Evolutionary conservation across 2,329 filamentous ascomycete genomes (phyloP), one percentile per base, ranked within the genome.

Genomic region (Arthrobotrys megalospora): DNA sequence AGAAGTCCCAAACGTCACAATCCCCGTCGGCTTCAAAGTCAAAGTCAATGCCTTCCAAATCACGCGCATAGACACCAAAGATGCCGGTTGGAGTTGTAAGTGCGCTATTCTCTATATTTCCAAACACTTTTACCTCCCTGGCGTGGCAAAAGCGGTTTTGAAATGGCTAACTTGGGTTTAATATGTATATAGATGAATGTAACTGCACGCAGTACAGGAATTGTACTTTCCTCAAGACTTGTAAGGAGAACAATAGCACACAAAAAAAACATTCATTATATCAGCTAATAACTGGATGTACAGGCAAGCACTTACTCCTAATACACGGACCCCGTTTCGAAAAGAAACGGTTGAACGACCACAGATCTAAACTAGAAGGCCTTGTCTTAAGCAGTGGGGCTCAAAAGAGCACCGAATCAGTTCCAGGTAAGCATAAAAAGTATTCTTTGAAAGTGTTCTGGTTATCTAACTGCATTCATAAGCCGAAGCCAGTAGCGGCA

Each of bases 281-380:
- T 19, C 3, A 52, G 11, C n/a, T 47, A 19, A 62, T 7, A 43
- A 34, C 50, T 6, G 14, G n/a, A 14, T 16, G 11, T 28, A 16
- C 8, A 77, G 73, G 73, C 50, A 77, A 77, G 28, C 73, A 77
- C 36, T 36, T 77, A 7, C 69, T 77, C 32, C 50, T 77, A 6
- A 6, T 77, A 7, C 71, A 77, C 19, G 73, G 73, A 11, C 45
- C 69, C 8, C 73, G 47, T 7, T 77, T 66, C 43, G 73, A 77
- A 24, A 32, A 66, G 43, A 71, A 60, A 16, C 66, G 73, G 3
- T 52, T 66, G 11, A 45, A 50, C 8, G 64, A 50, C 12, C n/a
- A 32, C 7, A 48, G 36, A 36, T 1, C 55, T 6, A 55, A 68
- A 10, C 5, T 8, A 6, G 52, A 21, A 6, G 52, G 32, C 16